Evolutionary conservation across 805 yeast genomes (phyloP).

Genomic region (Priceomyces carsonii): DNA sequence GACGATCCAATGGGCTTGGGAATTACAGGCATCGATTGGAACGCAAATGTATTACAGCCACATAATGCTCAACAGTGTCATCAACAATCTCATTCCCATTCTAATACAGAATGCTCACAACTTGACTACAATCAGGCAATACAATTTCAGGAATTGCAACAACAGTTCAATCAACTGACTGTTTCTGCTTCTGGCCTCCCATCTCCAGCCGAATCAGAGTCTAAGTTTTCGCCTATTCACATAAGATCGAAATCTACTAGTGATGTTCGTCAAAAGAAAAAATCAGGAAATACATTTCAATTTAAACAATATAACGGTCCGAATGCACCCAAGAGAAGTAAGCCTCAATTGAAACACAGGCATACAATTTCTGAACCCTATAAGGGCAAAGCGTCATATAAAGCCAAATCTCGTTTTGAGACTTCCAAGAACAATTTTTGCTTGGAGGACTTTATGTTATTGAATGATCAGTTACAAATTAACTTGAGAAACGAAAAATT

Average conservation of each 20-base stretch:
- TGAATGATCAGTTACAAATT: constrained; percentile 22
- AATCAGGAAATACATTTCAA: constrained; percentile 14
- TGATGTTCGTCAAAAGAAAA: constrained; percentile 12
- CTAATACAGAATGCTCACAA: not conserved
- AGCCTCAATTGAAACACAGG: constrained; percentile 18
- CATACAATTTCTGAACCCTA: constrained; percentile 24
- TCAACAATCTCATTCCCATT: not conserved
- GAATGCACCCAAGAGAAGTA: constrained; percentile 7
- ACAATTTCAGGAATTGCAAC: constrained; percentile 5
- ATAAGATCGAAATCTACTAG: constrained; percentile 29
- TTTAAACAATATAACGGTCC: constrained; percentile 34
- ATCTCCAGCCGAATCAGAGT: constrained; percentile 5
- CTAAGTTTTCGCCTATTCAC: constrained; percentile 11
- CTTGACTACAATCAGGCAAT: not conserved
- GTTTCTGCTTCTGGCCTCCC: constrained; percentile 6
- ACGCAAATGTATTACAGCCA: constrained; percentile 3
- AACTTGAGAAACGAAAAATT: constrained; percentile 11
- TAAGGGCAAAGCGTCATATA: not conserved
- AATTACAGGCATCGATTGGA: constrained; percentile 25
- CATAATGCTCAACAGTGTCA: not conserved
- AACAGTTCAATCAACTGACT: constrained; percentile 1
- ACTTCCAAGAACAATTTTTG: constrained; percentile 10
- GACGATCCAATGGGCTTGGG: constrained; percentile 28
- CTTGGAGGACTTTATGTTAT: constrained; percentile 31
- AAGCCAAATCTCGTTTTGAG: constrained; percentile 3